Conservation (phyloP, 805 yeast species). For the Barnettozyma populi region DNA sequence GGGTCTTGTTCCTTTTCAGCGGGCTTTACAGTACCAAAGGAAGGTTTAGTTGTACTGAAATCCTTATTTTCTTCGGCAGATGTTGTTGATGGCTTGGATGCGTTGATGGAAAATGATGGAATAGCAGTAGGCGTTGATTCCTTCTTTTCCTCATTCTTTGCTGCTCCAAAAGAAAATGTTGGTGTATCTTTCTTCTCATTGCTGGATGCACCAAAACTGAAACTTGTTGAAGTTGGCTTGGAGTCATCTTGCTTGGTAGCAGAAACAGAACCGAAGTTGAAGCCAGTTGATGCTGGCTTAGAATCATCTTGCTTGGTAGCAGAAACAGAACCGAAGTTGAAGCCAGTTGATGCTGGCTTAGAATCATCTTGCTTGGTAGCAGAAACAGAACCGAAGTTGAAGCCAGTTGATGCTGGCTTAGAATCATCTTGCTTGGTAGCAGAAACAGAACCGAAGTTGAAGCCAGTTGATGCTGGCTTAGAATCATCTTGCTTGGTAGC, state of each 20-base stretch:
- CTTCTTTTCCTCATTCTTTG: slow-evolving; percentile 10
- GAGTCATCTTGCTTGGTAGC: not conserved
- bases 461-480: not conserved
- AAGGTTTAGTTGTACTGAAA: slow-evolving; percentile 10
- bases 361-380: not conserved
- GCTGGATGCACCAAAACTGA: slow-evolving; percentile 1
- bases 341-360: not conserved
- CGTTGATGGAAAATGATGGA: slow-evolving; percentile 19
- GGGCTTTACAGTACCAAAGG: slow-evolving; percentile 21
- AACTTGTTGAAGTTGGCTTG: not conserved
- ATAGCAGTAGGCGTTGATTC: slow-evolving; percentile 9
- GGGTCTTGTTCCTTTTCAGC: slow-evolving; percentile 12
- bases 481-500: not conserved
- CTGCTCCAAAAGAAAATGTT: not conserved
- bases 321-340: slow-evolving; percentile 1
- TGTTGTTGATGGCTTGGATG: slow-evolving; percentile 3
- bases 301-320: slow-evolving; percentile 12
- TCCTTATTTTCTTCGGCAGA: slow-evolving; percentile 17
- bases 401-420: slow-evolving; percentile 19
- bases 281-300: slow-evolving; percentile 19
- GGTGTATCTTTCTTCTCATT: not conserved
- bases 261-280: slow-evolving; percentile 13
- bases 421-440: slow-evolving; percentile 12
- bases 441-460: slow-evolving; percentile 1
- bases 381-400: slow-evolving; percentile 13